Evolutionary conservation across 441 rosid species (phyloP).

Genomic region (Brassica hybrid): DNA sequence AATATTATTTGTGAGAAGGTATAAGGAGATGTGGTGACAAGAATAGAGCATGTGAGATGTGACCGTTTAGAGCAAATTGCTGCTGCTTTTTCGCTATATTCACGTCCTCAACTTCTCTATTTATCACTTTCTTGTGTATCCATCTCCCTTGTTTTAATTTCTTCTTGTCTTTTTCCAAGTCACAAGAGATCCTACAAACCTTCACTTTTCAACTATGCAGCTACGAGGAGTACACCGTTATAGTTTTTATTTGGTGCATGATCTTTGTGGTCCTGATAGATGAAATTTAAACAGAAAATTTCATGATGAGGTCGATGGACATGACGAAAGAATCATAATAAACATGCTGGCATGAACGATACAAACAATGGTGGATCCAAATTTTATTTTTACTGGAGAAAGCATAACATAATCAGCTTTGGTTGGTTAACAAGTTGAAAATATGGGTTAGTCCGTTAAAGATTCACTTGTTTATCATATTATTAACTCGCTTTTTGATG

Average conservation of each 20-base stretch:
- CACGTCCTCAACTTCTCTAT: conserved; percentile 42
- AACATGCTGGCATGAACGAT: background rate
- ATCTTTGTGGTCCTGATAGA: conserved; percentile 7
- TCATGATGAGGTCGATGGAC: background rate
- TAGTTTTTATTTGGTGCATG: background rate
- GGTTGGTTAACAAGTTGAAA: background rate
- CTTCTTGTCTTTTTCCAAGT: conserved; percentile 23
- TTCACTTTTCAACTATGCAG: conserved; percentile 37
- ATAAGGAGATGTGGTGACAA: conserved; percentile 42
- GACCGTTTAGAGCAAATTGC: conserved; percentile 42
- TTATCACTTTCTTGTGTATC: conserved; percentile 42
- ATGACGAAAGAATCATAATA: background rate
- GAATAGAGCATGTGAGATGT: conserved; percentile 47
- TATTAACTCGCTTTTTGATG: background rate
- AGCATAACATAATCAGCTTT: background rate
- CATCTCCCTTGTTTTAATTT: conserved; percentile 44
- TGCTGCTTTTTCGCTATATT: conserved; percentile 35
- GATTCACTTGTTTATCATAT: background rate
- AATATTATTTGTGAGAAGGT: conserved; percentile 35
- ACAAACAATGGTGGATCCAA: background rate
- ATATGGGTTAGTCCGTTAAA: background rate
- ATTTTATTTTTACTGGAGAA: background rate
- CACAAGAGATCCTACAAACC: conserved; percentile 43
- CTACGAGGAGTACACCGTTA: conserved; percentile 32
- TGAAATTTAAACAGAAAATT: background rate